Percentiles rank a stretch among this genome's conserved stretches.
Conservation (phyloP, 2,329 filamentous ascomycete genomes). For the Aspergillus sp. region DNA sequence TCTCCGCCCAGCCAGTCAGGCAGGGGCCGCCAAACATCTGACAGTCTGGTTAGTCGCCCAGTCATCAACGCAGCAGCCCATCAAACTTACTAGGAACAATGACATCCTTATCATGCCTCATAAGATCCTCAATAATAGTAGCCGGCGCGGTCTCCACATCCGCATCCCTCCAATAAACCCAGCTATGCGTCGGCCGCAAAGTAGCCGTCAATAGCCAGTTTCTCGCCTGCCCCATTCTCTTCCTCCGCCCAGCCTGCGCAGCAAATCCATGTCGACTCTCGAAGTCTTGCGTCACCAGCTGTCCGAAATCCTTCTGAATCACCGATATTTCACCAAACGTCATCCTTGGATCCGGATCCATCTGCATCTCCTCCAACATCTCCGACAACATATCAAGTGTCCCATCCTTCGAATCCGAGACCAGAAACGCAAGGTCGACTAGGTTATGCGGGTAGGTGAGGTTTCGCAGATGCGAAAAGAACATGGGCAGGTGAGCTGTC, state of each 20-base stretch:
- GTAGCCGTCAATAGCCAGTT: conserved; percentile 96
- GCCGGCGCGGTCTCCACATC: conserved; percentile 96
- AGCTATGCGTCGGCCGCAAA: conserved; percentile 88
- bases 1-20: conserved; percentile 98
- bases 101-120: conserved; percentile 98
- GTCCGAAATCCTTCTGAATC: conserved; percentile 97
- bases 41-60: not conserved
- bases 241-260: conserved; percentile 84
- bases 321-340: conserved; percentile 95
- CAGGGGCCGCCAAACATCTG: conserved; percentile 95
- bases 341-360: conserved; percentile 68
- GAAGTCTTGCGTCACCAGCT: conserved; percentile 95
- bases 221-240: conserved; percentile 94
- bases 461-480: conserved; percentile 95
- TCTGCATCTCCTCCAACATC: conserved; percentile 72
- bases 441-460: conserved; percentile 96
- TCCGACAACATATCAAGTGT: conserved; percentile 71
- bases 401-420: conserved; percentile 93
- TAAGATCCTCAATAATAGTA: conserved; percentile 93
- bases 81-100: conserved; percentile 84
- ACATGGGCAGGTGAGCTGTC: conserved; percentile 87
- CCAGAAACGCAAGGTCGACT: conserved; percentile 91
- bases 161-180: conserved; percentile 99
- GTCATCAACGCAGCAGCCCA: no score
- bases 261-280: conserved; percentile 97